Percentiles rank a stretch among this genome's conserved stretches.
phyloP scores from a whole-genome alignment of 441 rosid genomes.

The Populus trichocarpa region DNA sequence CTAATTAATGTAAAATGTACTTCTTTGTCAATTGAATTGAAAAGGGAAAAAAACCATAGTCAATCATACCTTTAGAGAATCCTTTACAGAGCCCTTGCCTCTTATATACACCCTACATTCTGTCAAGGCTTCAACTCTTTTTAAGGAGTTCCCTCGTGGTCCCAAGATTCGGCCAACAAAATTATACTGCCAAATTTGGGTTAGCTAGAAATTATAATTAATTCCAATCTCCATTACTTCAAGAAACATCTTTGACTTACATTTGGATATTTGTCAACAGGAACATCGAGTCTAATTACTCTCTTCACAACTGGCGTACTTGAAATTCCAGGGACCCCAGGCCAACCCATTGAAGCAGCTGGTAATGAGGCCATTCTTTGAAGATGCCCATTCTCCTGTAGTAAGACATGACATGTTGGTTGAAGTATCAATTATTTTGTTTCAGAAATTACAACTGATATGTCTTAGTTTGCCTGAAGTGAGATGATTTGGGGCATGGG shows the following conservation, averaged over 20 bases:
- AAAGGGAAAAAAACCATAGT: neutral
- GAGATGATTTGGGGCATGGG: neutral
- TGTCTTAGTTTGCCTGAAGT: neutral
- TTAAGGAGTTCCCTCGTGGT: conserved; percentile 97
- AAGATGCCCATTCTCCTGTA: conserved; percentile 71
- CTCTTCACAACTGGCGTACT: conserved; percentile 59
- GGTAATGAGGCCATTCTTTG: conserved; percentile 68
- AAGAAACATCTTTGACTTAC: conserved; percentile 42
- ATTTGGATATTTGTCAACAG: conserved; percentile 83
- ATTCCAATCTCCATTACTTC: neutral
- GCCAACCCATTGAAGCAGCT: conserved; percentile 68
- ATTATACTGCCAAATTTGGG: conserved; percentile 54
- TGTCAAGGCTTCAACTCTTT: conserved; percentile 83
- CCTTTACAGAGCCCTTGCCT: conserved; percentile 94
- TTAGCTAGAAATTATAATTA: conserved; percentile 26
- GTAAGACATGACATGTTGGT: conserved; percentile 20
- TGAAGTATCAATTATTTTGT: neutral
- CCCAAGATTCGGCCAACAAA: conserved; percentile 96
- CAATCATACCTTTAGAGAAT: conserved; percentile 65
- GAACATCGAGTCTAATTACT: conserved; percentile 85
- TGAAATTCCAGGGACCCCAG: conserved; percentile 64
- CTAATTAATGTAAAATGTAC: neutral
- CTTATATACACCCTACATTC: conserved; percentile 85
- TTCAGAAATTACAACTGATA: neutral
- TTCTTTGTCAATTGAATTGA: conserved; percentile 2